phyloP scores from a whole-genome alignment of 306 rosid genomes.

The Vachellia pachyceras region DNA sequence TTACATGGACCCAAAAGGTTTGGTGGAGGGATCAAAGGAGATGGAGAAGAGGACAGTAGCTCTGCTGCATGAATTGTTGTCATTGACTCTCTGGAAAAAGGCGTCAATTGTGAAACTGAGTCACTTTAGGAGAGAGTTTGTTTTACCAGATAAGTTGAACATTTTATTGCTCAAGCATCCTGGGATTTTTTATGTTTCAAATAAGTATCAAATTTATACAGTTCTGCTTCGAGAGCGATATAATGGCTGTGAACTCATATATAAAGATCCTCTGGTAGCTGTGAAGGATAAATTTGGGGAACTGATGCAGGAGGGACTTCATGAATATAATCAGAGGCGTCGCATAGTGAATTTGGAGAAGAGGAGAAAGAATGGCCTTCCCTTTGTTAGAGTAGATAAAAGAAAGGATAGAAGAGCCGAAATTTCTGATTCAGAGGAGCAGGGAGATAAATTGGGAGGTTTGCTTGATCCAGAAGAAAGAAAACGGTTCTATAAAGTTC shows the following conservation, averaged over 20 bases:
- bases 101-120: slow-evolving; percentile 76
- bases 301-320: slow-evolving; percentile 92
- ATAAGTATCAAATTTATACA: slow-evolving; percentile 76
- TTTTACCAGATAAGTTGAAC: slow-evolving; percentile 70
- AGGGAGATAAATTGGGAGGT: slow-evolving; percentile 57
- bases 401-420: slow-evolving; percentile 40
- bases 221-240: slow-evolving; percentile 84
- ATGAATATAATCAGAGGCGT: slow-evolving; percentile 77
- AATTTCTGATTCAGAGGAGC: slow-evolving; percentile 45
- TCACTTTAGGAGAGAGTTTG: slow-evolving; percentile 77
- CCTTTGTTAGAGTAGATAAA: slow-evolving; percentile 53
- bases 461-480: slow-evolving; percentile 90
- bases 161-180: slow-evolving; percentile 79
- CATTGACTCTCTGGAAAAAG: slow-evolving; percentile 85
- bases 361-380: slow-evolving; percentile 61
- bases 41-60: slow-evolving; percentile 85
- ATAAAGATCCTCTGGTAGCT: slow-evolving; percentile 78
- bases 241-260: slow-evolving; percentile 63
- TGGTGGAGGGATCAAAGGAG: slow-evolving; percentile 66
- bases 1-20: slow-evolving; percentile 48
- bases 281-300: slow-evolving; percentile 87
- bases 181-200: slow-evolving; percentile 78
- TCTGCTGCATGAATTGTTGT: slow-evolving; percentile 80
- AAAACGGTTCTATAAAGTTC: slow-evolving; percentile 80
- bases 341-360: slow-evolving; percentile 58